phyloP scores from a whole-genome alignment of 2,329 filamentous ascomycete genomes.

The Fusarium miscanthi region DNA sequence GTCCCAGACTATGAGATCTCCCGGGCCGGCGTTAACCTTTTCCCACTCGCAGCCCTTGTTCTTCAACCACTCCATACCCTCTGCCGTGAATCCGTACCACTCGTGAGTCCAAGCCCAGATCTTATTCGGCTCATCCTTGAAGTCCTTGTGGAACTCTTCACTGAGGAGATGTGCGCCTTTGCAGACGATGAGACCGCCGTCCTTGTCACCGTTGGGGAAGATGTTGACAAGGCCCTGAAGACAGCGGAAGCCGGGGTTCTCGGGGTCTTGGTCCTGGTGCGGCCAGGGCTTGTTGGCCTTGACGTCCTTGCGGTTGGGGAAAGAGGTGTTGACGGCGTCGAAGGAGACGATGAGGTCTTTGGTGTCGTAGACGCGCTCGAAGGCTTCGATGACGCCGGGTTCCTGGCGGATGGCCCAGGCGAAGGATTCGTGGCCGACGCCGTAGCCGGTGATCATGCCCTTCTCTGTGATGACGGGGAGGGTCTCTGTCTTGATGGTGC shows the following conservation, averaged over 20 bases:
- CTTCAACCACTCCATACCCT: conserved; percentile 19
- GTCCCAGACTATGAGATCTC: conserved; percentile 12
- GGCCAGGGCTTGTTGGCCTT: conserved; percentile 20
- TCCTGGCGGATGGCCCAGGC: conserved; percentile 16
- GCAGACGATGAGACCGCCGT: conserved; percentile 6
- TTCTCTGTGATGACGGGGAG: conserved; percentile 9
- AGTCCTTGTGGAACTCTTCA: conserved; percentile 5
- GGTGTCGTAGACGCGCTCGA: conserved; percentile 15
- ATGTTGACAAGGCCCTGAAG: conserved; percentile 11
- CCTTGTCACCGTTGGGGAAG: neutral
- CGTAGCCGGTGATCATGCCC: conserved; percentile 18
- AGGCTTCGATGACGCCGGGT: neutral
- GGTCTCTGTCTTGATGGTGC: neutral
- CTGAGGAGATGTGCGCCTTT: neutral
- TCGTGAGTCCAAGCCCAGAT: conserved; percentile 19
- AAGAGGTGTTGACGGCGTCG: conserved; percentile 9
- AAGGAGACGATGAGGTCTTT: conserved; percentile 8
- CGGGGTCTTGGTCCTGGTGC: conserved; percentile 6
- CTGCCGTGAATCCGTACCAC: neutral
- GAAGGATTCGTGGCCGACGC: conserved; percentile 9
- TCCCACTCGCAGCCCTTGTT: conserved; percentile 15
- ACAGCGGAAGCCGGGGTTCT: conserved; percentile 10
- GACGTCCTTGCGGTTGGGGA: conserved; percentile 7
- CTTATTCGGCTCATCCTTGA: conserved; percentile 1
- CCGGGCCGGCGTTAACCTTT: conserved; percentile 4